Evolutionary conservation across 768 basidiomycete species (phyloP).

Genomic region (Ramaria rubella): DNA sequence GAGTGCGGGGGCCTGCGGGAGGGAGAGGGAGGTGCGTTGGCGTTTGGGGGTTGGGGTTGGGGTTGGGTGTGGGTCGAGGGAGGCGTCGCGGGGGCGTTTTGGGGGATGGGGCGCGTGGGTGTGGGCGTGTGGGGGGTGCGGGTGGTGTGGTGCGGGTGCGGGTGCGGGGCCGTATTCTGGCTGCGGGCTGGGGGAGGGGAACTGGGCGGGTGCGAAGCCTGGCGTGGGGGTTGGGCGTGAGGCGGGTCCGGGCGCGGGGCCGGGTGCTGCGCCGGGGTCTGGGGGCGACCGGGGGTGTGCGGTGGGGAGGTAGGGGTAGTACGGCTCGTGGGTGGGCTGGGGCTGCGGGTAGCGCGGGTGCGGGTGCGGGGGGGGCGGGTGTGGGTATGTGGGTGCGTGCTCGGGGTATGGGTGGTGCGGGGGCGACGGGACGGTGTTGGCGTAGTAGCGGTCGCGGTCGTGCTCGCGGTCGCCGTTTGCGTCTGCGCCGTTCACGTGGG

Average conservation of each 20-base stretch:
- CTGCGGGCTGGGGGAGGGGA: neutral
- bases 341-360: slow-evolving; percentile 14
- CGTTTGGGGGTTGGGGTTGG: neutral
- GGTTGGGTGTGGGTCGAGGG: neutral
- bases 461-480: neutral
- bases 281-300: neutral
- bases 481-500: neutral
- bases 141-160: neutral
- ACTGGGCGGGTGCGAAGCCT: neutral
- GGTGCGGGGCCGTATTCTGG: neutral
- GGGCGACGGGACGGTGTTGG: neutral
- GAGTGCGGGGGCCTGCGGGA: no score
- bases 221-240: neutral
- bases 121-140: neutral
- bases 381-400: slow-evolving; percentile 10
- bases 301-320: neutral
- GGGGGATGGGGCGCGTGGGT: neutral
- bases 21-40: no score
- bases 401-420: neutral
- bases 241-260: no score
- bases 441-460: neutral
- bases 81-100: neutral
- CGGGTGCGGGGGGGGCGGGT: no score
- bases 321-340: neutral
- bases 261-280: neutral